Evolutionary conservation across 2,329 filamentous ascomycete species (phyloP).

Genomic region (Gaeumannomyces tritici): DNA sequence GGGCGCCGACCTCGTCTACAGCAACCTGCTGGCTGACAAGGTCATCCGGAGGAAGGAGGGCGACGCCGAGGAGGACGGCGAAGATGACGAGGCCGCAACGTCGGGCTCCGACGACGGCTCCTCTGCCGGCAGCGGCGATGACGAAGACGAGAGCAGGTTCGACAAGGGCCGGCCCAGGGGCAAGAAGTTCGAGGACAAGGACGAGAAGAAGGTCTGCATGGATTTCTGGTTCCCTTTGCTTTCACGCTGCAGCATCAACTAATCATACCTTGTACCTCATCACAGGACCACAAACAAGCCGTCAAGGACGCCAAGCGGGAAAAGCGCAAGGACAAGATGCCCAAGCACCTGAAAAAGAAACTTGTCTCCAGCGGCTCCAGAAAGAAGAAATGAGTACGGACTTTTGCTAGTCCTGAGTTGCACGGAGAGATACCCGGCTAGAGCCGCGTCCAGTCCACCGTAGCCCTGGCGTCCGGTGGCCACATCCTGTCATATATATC

Average conservation of each 20-base stretch:
- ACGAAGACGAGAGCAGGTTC: constrained; percentile 44
- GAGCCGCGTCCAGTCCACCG: neutral
- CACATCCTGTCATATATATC: too few species aligned
- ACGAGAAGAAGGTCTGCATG: constrained; percentile 60
- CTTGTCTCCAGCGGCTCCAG: constrained; percentile 54
- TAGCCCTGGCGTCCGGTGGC: neutral
- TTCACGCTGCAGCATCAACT: neutral
- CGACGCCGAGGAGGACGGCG: constrained; percentile 19
- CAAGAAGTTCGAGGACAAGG: constrained; percentile 84
- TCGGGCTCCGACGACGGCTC: constrained; percentile 23
- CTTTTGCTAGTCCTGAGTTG: neutral
- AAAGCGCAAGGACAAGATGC: constrained; percentile 89
- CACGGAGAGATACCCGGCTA: neutral
- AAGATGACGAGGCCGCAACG: constrained; percentile 29
- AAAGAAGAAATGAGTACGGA: constrained; percentile 43
- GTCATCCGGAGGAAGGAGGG: constrained; percentile 32
- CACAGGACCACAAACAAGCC: constrained; percentile 64
- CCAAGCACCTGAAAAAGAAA: constrained; percentile 92
- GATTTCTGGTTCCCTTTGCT: neutral
- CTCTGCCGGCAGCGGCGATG: constrained; percentile 31
- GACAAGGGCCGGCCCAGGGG: constrained; percentile 64
- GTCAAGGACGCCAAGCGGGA: constrained; percentile 95
- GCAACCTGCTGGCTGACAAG: constrained; percentile 69
- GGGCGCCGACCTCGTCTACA: constrained; percentile 73
- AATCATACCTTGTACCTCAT: constrained; percentile 8